Evolutionary conservation across 2,329 filamentous ascomycete genomes (phyloP).

Genomic region (Bipolaris bicolor): DNA sequence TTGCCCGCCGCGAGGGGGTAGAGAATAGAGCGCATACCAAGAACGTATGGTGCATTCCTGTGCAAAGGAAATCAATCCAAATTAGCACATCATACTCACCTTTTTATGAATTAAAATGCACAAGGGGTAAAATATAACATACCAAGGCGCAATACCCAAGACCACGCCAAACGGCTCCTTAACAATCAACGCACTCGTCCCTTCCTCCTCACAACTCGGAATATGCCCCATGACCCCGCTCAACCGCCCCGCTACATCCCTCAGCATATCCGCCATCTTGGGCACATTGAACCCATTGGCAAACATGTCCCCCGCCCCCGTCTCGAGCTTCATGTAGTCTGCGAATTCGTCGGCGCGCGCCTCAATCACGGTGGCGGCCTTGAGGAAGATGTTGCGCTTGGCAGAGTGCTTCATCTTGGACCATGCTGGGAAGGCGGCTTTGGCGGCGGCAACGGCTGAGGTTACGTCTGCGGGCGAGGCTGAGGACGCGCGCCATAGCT

Average conservation of each 20-base stretch:
- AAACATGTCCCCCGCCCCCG: constrained; percentile 55
- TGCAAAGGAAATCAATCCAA: neutral
- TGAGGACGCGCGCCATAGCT: constrained; percentile 62
- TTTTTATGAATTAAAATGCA: neutral
- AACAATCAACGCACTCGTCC: constrained; percentile 67
- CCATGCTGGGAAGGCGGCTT: constrained; percentile 74
- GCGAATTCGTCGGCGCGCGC: constrained; percentile 65
- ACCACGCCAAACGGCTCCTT: constrained; percentile 82
- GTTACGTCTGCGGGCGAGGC: constrained; percentile 63
- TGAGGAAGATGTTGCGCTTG: constrained; percentile 73
- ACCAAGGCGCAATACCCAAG: constrained; percentile 83
- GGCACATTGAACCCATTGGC: constrained; percentile 50
- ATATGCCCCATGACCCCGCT: constrained; percentile 57
- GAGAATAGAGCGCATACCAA: constrained; percentile 51
- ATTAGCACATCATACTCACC: no score
- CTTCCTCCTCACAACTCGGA: constrained; percentile 56
- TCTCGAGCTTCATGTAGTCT: constrained; percentile 65
- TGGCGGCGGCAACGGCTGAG: constrained; percentile 65
- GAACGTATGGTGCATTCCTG: constrained; percentile 60
- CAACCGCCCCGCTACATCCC: constrained; percentile 60
- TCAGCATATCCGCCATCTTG: constrained; percentile 53
- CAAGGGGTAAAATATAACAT: constrained; percentile 25
- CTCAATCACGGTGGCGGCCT: constrained; percentile 69
- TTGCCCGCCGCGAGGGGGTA: constrained; percentile 67
- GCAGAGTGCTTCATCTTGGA: constrained; percentile 63